phyloP scores from a whole-genome alignment of 106 monocot species.

The Apostasia shenzhenica region DNA sequence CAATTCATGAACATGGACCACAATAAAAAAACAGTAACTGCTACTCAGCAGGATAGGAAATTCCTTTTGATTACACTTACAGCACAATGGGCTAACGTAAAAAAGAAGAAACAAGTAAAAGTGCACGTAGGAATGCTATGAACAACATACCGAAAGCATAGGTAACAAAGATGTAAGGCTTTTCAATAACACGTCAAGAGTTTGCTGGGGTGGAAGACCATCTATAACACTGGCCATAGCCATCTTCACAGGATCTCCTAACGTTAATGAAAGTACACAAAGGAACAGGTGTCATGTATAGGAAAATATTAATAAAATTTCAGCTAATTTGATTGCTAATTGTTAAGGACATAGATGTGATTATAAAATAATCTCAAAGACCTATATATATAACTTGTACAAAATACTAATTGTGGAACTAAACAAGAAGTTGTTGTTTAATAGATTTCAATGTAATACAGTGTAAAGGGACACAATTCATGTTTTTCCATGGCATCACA shows the following conservation, averaged over 20 bases:
- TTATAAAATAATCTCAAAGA: neutral
- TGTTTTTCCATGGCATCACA: too few relatives aligned
- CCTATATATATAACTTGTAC: neutral
- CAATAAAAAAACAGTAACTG: too few relatives aligned
- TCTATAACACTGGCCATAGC: slow-evolving; percentile 49
- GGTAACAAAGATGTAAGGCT: slow-evolving; percentile 68
- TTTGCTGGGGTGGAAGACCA: slow-evolving; percentile 44
- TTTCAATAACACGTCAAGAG: slow-evolving; percentile 47
- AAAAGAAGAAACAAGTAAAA: too few relatives aligned
- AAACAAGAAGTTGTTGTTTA: neutral
- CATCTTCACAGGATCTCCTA: slow-evolving; percentile 85
- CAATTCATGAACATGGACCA: too few relatives aligned
- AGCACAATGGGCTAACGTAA: too few relatives aligned
- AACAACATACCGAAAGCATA: slow-evolving; percentile 52
- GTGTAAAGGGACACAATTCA: too few relatives aligned
- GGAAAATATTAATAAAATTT: neutral
- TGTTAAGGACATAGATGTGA: too few relatives aligned
- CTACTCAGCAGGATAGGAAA: too few relatives aligned
- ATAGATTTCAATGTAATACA: too few relatives aligned
- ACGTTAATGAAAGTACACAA: neutral
- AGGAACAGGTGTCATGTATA: neutral
- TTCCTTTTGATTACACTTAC: too few relatives aligned
- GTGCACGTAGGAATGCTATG: too few relatives aligned
- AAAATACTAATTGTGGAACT: neutral
- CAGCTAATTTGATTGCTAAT: neutral